phyloP scores from a whole-genome alignment of 2,329 filamentous ascomycete genomes.

The Cladosporium sp. region DNA sequence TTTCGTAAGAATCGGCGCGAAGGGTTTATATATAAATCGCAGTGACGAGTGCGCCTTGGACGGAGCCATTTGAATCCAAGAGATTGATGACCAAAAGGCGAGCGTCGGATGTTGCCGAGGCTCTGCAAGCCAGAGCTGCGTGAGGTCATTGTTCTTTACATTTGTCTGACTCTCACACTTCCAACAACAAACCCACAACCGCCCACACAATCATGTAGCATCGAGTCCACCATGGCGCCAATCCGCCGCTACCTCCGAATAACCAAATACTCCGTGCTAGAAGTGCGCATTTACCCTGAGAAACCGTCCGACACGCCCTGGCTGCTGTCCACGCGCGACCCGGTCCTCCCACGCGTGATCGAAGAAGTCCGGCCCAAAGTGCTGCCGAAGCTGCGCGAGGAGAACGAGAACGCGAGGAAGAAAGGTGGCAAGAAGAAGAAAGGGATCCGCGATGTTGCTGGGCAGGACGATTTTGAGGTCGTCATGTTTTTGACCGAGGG shows the following conservation, averaged over 20 bases:
- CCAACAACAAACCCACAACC: neutral
- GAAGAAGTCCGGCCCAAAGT: slow-evolving; percentile 79
- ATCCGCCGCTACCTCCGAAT: slow-evolving; percentile 86
- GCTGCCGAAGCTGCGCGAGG: slow-evolving; percentile 84
- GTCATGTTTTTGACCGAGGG: slow-evolving; percentile 89
- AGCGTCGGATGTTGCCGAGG: no score
- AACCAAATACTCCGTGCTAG: slow-evolving; percentile 88
- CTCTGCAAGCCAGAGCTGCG: neutral
- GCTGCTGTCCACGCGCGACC: slow-evolving; percentile 71
- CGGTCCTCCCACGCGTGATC: slow-evolving; percentile 76
- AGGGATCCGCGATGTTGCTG: slow-evolving; percentile 80
- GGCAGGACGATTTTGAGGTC: slow-evolving; percentile 89
- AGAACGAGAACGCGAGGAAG: slow-evolving; percentile 56
- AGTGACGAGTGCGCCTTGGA: no score
- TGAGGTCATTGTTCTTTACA: slow-evolving; percentile 10
- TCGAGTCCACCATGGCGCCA: slow-evolving; percentile 64
- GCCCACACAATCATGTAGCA: slow-evolving; percentile 2
- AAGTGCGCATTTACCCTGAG: slow-evolving; percentile 93
- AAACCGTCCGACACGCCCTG: slow-evolving; percentile 80
- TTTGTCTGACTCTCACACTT: neutral
- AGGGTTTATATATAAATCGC: no score
- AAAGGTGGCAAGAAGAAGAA: slow-evolving; percentile 64
- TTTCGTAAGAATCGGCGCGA: no score
- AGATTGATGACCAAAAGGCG: no score
- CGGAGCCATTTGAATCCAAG: no score